phyloP scores from a whole-genome alignment of 331 rosid genomes.

The Quercus tomentella region DNA sequence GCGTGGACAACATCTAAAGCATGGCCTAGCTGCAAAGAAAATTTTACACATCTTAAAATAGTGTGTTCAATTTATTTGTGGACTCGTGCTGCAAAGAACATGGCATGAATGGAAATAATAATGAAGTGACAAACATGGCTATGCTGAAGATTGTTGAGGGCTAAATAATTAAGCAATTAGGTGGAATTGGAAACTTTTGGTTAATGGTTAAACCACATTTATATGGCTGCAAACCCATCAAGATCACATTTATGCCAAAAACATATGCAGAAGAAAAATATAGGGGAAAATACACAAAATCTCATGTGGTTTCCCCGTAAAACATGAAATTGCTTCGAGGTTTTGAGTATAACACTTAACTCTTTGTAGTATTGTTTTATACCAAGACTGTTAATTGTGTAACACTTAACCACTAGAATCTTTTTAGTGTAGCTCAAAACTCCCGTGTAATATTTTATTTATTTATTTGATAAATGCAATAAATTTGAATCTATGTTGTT shows the following conservation, averaged over 20 bases:
- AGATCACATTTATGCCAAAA: not conserved
- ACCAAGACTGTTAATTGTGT: too few species aligned
- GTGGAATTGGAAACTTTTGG: too few species aligned
- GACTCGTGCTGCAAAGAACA: not conserved
- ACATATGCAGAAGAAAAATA: not conserved
- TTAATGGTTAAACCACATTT: not conserved
- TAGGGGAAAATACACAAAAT: too few species aligned
- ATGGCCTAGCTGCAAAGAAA: conserved; percentile 45
- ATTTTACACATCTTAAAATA: conserved; percentile 12
- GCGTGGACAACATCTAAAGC: conserved; percentile 60
- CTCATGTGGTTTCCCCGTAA: too few species aligned
- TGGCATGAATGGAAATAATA: conserved; percentile 4
- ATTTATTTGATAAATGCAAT: too few species aligned
- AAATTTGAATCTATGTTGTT: too few species aligned
- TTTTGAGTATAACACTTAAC: too few species aligned
- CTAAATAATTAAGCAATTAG: not conserved
- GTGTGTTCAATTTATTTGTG: not conserved
- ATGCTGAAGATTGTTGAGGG: not conserved
- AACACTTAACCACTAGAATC: too few species aligned
- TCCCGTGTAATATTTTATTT: too few species aligned
- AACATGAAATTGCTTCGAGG: too few species aligned
- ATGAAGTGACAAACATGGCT: not conserved
- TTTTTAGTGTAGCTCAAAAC: too few species aligned
- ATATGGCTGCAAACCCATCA: not conserved
- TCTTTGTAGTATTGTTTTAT: too few species aligned